Conservation (phyloP, 1,284 basidiomycete genomes). For the Malassezia equina region DNA sequence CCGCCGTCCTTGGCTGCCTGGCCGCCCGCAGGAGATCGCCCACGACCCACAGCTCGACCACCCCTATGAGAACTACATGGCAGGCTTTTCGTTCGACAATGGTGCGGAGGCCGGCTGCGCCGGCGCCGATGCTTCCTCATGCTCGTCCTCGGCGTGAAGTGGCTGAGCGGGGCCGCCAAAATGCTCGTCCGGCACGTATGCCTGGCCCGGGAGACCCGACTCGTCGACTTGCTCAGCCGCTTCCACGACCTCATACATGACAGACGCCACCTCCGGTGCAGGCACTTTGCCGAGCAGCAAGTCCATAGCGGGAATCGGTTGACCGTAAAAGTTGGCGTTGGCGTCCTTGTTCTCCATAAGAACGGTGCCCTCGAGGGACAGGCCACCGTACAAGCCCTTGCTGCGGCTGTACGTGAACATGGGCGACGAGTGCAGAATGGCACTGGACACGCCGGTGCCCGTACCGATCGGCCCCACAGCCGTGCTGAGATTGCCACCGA, state of each 20-base stretch:
- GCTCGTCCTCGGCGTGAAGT: neutral
- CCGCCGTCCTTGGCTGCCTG: no score
- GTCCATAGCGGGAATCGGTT: conserved; percentile 73
- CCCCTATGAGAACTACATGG: neutral
- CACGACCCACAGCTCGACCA: neutral
- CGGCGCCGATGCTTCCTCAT: neutral
- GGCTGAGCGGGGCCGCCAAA: conserved; percentile 14
- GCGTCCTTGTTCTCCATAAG: conserved; percentile 84
- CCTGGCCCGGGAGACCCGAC: conserved; percentile 63
- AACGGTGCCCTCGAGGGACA: conserved; percentile 87
- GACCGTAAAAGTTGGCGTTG: conserved; percentile 76
- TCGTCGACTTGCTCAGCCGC: conserved; percentile 53
- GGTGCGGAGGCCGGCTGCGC: neutral
- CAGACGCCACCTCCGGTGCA: conserved; percentile 85
- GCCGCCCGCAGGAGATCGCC: neutral
- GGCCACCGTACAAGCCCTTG: conserved; percentile 80
- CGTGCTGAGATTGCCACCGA: conserved; percentile 56
- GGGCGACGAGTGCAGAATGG: conserved; percentile 79
- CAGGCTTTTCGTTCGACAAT: neutral
- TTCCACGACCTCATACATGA: conserved; percentile 89
- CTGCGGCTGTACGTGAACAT: conserved; percentile 89
- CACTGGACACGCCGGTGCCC: conserved; percentile 77
- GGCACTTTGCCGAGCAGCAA: conserved; percentile 86
- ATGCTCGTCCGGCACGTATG: conserved; percentile 64
- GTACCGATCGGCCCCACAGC: conserved; percentile 68